Conservation (phyloP, 768 basidiomycete genomes). For the Boletellus sp. region DNA sequence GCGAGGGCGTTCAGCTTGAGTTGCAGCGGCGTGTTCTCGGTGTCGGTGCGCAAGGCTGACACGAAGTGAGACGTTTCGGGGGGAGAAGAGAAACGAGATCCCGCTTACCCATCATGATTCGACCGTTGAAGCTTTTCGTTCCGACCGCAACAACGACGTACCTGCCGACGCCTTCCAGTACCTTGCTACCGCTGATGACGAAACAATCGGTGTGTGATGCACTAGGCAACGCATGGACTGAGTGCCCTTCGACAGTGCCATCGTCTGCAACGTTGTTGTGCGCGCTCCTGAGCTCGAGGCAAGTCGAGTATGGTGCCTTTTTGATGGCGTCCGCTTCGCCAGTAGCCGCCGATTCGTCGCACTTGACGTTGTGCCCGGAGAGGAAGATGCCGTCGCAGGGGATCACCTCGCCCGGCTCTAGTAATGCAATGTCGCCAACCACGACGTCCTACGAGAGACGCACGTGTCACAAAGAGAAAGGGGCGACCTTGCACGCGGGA, state of each 20-base stretch:
- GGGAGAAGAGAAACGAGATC: background rate
- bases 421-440: constrained; percentile 86
- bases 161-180: constrained; percentile 88
- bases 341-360: constrained; percentile 95
- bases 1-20: constrained; percentile 92
- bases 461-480: constrained; percentile 6
- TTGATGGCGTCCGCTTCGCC: constrained; percentile 96
- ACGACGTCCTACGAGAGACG: constrained; percentile 65
- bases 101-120: constrained; percentile 93
- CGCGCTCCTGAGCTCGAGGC: constrained; percentile 48
- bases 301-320: constrained; percentile 77
- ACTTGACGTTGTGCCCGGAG: constrained; percentile 87
- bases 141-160: constrained; percentile 95
- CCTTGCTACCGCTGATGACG: constrained; percentile 86
- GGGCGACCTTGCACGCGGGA: no score
- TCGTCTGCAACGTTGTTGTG: constrained; percentile 15
- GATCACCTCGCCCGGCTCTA: constrained; percentile 94
- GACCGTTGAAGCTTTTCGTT: constrained; percentile 88
- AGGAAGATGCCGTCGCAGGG: constrained; percentile 97
- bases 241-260: constrained; percentile 26
- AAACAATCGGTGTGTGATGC: constrained; percentile 82
- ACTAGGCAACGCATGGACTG: constrained; percentile 6
- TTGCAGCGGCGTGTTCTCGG: constrained; percentile 91
- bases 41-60: constrained; percentile 77
- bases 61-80: background rate